phyloP scores from a whole-genome alignment of 1,139 yeast genomes.

The Lodderomyces margitis region DNA sequence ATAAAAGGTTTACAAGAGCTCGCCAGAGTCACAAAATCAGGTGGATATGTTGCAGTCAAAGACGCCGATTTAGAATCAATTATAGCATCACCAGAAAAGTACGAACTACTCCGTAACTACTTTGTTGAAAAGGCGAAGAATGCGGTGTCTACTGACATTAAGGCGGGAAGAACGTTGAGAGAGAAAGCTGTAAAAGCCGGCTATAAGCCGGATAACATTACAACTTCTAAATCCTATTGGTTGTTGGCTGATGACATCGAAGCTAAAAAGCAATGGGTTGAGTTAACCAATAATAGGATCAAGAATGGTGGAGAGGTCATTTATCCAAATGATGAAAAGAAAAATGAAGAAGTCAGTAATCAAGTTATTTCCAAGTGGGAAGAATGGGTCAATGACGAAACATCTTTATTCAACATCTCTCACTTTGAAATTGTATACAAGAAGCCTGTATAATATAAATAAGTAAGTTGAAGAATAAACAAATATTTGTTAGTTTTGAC shows the following conservation, averaged over 20 bases:
- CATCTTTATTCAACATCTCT: constrained; percentile 13
- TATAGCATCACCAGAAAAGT: constrained; percentile 22
- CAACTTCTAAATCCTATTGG: constrained; percentile 19
- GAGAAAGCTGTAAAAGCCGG: constrained; percentile 22
- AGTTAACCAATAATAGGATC: constrained; percentile 15
- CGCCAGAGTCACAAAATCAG: constrained; percentile 34
- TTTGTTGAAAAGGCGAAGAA: constrained; percentile 10
- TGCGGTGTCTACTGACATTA: constrained; percentile 16
- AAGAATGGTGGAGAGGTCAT: constrained; percentile 14
- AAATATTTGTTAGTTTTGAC: too few species aligned
- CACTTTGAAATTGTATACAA: constrained; percentile 21
- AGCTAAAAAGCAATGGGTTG: constrained; percentile 12
- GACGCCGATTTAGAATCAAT: constrained; percentile 28
- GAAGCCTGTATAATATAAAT: constrained; percentile 5
- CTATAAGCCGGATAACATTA: constrained; percentile 14
- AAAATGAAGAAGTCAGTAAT: constrained; percentile 11
- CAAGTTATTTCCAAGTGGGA: constrained; percentile 15
- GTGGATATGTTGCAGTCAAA: constrained; percentile 35
- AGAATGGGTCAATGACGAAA: constrained; percentile 17
- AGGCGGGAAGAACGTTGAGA: constrained; percentile 20
- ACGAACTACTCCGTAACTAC: constrained; percentile 14
- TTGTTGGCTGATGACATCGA: constrained; percentile 13
- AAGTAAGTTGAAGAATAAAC: too few species aligned
- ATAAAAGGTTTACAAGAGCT: constrained; percentile 30
- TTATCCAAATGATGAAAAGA: constrained; percentile 13